Base-by-base conservation (phyloP, 257 asterid species). In the Penstemon davidsonii region DNA sequence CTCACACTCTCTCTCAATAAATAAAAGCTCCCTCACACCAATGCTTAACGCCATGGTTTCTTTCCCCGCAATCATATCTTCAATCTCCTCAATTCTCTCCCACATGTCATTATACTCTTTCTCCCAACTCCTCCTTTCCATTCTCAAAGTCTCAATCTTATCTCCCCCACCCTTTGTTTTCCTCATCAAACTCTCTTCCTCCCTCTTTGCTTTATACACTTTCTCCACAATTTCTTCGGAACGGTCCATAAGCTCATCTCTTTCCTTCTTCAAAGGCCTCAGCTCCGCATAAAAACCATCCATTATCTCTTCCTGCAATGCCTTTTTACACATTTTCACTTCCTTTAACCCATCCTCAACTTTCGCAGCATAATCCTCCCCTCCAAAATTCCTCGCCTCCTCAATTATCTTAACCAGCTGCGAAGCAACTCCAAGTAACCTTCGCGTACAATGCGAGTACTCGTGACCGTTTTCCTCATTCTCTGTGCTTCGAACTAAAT, bases 1-100 rank as follows among this genome's bases (percentile, higher is more conserved):
- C 74, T 85, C 87, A 71, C 96, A 88, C 76, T 94, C 97, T 76
- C 86, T 80, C 85, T 91, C 97, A 13, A 94, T 83, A 64, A 76
- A 83, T 51, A 75, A 77, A 73, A 94, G 92, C 87, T 94, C 97
- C 87, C 96, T 83, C 85, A 84, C 87, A 64, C 96, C 95, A 76
- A 87, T 76, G 80, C 89, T 84, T 71, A 90, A 65, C 2, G 91
- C 95, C 67, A 83, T 12, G 12, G 90, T 80, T 77, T 94, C 97
- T 76, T 80, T 82, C 81, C 73, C 75, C 45, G 60, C 66, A 7
- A 91, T 87, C 76, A 74, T 79, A 78, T 84, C 96, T 39, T 94
- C 99, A 66, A 94, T 78, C 82, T 87, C 93, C 64, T 64, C 81
- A 62, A 94, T 82, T 80, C 82, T 83, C 69, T 85, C 97, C 87